Evolutionary conservation across 805 yeast species (phyloP), one percentile per base, ranked within the genome.

Genomic region (Ogataea kodamae): DNA sequence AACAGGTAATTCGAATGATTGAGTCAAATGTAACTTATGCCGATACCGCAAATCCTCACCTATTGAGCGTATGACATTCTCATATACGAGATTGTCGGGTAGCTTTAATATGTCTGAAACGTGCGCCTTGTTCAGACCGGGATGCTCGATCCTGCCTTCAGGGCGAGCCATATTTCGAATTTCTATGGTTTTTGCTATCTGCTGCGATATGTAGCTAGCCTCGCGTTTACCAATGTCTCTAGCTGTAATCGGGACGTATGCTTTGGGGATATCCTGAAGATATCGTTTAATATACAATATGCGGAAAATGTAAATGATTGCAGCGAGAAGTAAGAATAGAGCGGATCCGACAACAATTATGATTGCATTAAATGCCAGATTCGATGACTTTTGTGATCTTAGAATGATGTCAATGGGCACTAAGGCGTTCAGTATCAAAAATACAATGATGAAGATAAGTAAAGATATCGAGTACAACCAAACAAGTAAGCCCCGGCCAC

Each of bases 331-430:
- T 1, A 77, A 63, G 43, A 84, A 76, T 1, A 76, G 59, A 3
- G 78, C 85, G 48, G 84, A 68, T 5, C 82, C 86, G 27, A 78
- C 73, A 6, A 84, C 76, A 13, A 88, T 85, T 39, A 89, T 85
- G 42, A 89, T 80, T 3, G 90, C 75, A 54, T 88, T 86, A 54
- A 85, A 65, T 1, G 85, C 92, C 47, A 83, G 75, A 40, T 74
- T 73, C 9, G 68, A 59, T 4, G 75, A 61, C 6, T 65, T 64
- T 3, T 76, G 65, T 1, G 81, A 68, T 45, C 75, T 72, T 1
- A 73, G 67, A 40, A 88, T 76, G 18, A 87, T 76, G 57, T 90
- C 97, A 10, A 87, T 73, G 0, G 95, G 95, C 1, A 90, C 65
- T 6, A 82, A 83, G 2, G 84, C 65, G 17, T 78, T 64, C 35